Evolutionary conservation across 805 yeast species (phyloP).

Genomic region (Groenewaldozyma salmanticensis): DNA sequence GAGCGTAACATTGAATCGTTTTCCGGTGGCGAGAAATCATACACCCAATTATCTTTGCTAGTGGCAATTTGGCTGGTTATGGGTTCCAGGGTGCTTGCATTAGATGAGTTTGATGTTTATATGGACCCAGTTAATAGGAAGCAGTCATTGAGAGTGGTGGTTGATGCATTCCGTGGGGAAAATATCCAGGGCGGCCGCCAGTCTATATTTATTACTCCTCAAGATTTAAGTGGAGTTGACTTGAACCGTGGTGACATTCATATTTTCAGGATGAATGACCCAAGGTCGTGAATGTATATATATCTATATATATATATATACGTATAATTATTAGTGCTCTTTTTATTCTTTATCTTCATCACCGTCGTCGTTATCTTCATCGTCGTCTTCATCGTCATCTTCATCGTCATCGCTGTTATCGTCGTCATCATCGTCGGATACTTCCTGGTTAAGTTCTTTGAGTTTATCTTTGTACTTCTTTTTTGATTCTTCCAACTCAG

Average conservation of each 20-base stretch:
- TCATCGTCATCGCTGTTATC: constrained; percentile 53
- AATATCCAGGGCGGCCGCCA: constrained; percentile 47
- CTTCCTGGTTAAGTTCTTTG: constrained; percentile 45
- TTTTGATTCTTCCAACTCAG: constrained; percentile 66
- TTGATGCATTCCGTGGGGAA: constrained; percentile 53
- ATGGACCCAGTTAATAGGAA: constrained; percentile 92
- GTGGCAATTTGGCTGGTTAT: constrained; percentile 89
- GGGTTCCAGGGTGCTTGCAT: constrained; percentile 77
- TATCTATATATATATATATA: neutral
- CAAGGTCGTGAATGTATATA: constrained; percentile 9
- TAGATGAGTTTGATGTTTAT: constrained; percentile 93
- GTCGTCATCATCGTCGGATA: constrained; percentile 63
- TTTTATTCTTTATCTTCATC: neutral
- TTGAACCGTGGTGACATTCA: constrained; percentile 42
- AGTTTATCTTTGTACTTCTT: constrained; percentile 46
- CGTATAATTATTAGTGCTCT: neutral
- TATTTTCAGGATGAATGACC: constrained; percentile 27
- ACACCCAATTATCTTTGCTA: constrained; percentile 79
- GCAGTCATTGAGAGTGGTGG: constrained; percentile 64
- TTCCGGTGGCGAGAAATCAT: constrained; percentile 96
- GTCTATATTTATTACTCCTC: constrained; percentile 89
- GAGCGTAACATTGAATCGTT: constrained; percentile 68
- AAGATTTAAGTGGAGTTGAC: constrained; percentile 59
- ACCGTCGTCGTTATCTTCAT: neutral
- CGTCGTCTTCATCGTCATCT: constrained; percentile 29